Conservation (phyloP, 2,329 filamentous ascomycete species). For the Escovopsis sp. region DNA sequence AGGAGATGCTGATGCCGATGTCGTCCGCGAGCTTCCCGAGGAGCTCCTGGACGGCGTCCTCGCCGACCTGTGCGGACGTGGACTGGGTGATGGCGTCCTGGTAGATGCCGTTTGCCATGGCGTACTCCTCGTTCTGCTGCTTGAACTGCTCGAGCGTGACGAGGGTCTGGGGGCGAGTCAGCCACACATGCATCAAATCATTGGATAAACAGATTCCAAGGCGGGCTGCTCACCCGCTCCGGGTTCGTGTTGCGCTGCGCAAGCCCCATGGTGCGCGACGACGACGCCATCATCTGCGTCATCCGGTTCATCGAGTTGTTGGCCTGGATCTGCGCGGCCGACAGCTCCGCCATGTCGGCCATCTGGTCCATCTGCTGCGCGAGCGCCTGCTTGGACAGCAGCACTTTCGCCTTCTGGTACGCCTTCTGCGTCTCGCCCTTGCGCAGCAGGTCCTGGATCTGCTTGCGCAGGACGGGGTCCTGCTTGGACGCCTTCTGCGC, state of each 20-base stretch:
- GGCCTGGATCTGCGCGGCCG: constrained; percentile 46
- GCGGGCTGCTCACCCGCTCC: constrained; percentile 29
- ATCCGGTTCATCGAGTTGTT: constrained; percentile 52
- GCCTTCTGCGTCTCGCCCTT: constrained; percentile 50
- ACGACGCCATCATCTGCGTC: constrained; percentile 49
- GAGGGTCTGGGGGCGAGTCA: constrained; percentile 30
- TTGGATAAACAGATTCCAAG: neutral
- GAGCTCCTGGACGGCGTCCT: constrained; percentile 77
- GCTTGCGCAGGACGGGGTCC: constrained; percentile 45
- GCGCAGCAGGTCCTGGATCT: constrained; percentile 48
- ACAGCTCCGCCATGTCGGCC: constrained; percentile 49
- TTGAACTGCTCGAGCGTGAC: constrained; percentile 47
- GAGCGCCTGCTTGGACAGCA: constrained; percentile 46
- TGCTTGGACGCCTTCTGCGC: constrained; percentile 46
- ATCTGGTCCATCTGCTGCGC: constrained; percentile 50
- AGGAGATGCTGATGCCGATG: constrained; percentile 66
- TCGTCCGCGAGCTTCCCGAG: constrained; percentile 80
- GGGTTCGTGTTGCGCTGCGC: constrained; percentile 45
- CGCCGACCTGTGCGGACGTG: constrained; percentile 55
- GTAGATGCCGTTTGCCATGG: constrained; percentile 59
- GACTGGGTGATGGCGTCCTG: constrained; percentile 72
- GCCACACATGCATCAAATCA: neutral
- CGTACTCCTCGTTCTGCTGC: constrained; percentile 48
- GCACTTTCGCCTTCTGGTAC: constrained; percentile 48
- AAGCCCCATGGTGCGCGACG: constrained; percentile 41